Conservation (phyloP, 495 filamentous ascomycete species). For the Penicillium cataractarum region DNA sequence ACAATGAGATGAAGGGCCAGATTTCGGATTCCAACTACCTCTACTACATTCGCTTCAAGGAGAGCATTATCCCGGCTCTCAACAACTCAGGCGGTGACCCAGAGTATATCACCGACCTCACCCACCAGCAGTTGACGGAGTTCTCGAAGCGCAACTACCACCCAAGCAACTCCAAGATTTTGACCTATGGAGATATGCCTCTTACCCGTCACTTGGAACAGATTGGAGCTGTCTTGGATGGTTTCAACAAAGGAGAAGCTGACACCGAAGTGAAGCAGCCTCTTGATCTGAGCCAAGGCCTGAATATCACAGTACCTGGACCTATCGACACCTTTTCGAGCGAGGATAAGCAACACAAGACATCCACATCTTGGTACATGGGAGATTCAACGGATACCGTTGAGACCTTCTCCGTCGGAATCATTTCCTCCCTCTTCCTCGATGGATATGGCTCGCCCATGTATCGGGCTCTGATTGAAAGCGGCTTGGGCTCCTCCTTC, state of each 20-base stretch:
- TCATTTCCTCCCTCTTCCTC: constrained; percentile 80
- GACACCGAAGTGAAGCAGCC: constrained; percentile 77
- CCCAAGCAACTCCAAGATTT: constrained; percentile 91
- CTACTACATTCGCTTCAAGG: constrained; percentile 91
- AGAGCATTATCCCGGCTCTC: constrained; percentile 89
- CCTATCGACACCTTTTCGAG: constrained; percentile 89
- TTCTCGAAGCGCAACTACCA: constrained; percentile 94
- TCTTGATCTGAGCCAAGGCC: constrained; percentile 66
- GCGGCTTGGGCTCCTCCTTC: constrained; percentile 88
- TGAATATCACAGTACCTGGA: constrained; percentile 71
- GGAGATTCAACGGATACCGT: constrained; percentile 78
- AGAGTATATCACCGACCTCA: constrained; percentile 92
- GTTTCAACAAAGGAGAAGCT: constrained; percentile 67
- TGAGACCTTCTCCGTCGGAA: constrained; percentile 81
- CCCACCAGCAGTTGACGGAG: constrained; percentile 78
- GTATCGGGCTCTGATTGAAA: constrained; percentile 88
- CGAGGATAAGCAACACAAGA: constrained; percentile 86
- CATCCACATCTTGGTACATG: constrained; percentile 89
- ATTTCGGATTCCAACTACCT: constrained; percentile 97
- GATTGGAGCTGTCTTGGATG: constrained; percentile 69
- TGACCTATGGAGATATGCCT: constrained; percentile 95
- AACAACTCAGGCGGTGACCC: constrained; percentile 97
- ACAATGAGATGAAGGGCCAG: constrained; percentile 99
- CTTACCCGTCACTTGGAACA: constrained; percentile 77
- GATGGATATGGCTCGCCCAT: constrained; percentile 95